A percentile compares a stretch with the other conserved stretches of the same genome.
These are phyloP conservation scores for Torulaspora maleeae DNA, from an alignment of 805 yeast species.

Conservation along the genomic window DNA sequence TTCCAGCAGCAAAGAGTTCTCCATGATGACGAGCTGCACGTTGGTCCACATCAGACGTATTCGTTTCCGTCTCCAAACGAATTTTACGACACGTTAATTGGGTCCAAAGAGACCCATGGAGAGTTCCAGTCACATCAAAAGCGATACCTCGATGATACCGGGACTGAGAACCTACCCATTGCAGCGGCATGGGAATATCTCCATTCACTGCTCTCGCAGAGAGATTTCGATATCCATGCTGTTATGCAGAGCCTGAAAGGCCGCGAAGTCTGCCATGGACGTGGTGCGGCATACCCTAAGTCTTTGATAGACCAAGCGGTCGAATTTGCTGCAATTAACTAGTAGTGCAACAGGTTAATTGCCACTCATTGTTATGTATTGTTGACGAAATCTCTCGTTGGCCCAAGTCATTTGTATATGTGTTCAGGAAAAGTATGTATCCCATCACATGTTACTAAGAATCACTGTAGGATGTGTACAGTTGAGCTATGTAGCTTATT, in stretches of 20 bases:
- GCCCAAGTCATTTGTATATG: no score
- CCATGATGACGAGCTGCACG: conserved; percentile 12
- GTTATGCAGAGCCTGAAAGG: conserved; percentile 62
- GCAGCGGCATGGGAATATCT: conserved; percentile 84
- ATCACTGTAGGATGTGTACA: no score
- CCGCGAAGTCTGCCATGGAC: conserved; percentile 70
- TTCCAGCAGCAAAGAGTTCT: conserved; percentile 58
- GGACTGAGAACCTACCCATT: conserved; percentile 55
- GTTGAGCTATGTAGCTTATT: no score
- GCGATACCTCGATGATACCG: conserved; percentile 26
- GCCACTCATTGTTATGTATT: background rate
- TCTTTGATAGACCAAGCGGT: conserved; percentile 20
- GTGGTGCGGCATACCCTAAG: conserved; percentile 44
- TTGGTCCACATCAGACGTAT: conserved; percentile 13
- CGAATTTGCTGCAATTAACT: conserved; percentile 2
- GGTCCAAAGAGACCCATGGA: conserved; percentile 1
- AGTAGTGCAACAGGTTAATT: background rate
- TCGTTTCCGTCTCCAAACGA: conserved; percentile 32
- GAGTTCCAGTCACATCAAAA: conserved; percentile 1
- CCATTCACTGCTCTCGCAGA: conserved; percentile 45
- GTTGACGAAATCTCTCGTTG: background rate
- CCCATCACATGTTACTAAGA: no score
- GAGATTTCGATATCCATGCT: conserved; percentile 49
- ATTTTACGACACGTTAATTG: conserved; percentile 21
- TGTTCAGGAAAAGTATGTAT: no score